These are phyloP conservation scores for Flaveria floridana DNA, from an alignment of 140 eudicot species.

Conservation along the genomic window DNA sequence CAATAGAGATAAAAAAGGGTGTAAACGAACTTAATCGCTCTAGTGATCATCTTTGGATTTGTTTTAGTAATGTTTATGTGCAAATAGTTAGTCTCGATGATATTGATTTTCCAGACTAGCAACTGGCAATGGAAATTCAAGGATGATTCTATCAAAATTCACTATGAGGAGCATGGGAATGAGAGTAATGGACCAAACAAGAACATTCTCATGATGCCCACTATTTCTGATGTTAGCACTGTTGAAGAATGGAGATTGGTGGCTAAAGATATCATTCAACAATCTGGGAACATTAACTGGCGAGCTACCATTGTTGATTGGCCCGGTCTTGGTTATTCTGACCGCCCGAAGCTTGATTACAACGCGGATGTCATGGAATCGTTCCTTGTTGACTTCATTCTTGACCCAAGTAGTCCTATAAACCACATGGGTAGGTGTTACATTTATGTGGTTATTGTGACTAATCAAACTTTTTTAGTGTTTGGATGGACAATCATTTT, in stretches of 20 bases:
- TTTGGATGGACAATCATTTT: not conserved
- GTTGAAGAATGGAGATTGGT: slow-evolving; percentile 93
- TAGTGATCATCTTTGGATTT: not conserved
- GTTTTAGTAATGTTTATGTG: slow-evolving; percentile 6
- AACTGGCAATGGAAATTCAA: slow-evolving; percentile 79
- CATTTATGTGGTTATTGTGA: not conserved
- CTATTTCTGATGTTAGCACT: slow-evolving; percentile 95
- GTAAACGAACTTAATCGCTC: not conserved
- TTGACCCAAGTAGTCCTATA: slow-evolving; percentile 58
- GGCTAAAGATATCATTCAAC: slow-evolving; percentile 64
- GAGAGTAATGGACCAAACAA: slow-evolving; percentile 48
- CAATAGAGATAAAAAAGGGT: too few species aligned
- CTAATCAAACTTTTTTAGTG: not conserved
- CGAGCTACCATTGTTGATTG: slow-evolving; percentile 85
- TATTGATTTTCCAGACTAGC: slow-evolving; percentile 34
- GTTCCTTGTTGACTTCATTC: slow-evolving; percentile 76
- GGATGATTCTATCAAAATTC: slow-evolving; percentile 58
- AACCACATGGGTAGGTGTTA: slow-evolving; percentile 44
- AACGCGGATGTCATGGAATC: slow-evolving; percentile 88
- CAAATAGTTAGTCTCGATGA: not conserved
- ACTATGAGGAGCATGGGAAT: slow-evolving; percentile 63
- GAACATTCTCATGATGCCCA: slow-evolving; percentile 79
- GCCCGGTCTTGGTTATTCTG: slow-evolving; percentile 96
- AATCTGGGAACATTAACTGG: slow-evolving; percentile 51
- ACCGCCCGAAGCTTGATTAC: slow-evolving; percentile 80